A percentile compares a stretch with the other conserved stretches of the same genome.
These are phyloP conservation scores for Linnemannia hyalina DNA, from an alignment of 192 early-diverging fungal species.

Conservation along the genomic window DNA sequence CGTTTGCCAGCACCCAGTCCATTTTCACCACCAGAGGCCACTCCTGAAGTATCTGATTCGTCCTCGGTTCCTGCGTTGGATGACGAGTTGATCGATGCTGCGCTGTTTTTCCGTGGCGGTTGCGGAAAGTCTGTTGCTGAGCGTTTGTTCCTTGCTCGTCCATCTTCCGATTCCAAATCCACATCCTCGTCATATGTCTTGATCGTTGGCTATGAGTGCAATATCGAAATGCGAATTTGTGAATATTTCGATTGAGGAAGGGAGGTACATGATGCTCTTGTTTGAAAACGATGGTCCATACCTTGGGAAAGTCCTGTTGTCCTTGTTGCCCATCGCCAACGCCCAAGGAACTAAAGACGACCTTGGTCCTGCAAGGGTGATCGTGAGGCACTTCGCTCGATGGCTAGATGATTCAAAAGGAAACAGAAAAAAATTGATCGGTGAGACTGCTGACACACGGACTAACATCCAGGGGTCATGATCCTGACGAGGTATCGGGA, in stretches of 20 bases:
- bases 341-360: conserved; percentile 46
- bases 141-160: conserved; percentile 9
- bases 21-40: conserved; percentile 25
- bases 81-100: conserved; percentile 23
- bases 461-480: conserved; percentile 61
- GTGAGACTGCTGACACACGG: conserved; percentile 4
- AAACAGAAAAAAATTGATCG: background rate
- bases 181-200: conserved; percentile 81
- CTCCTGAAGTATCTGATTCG: conserved; percentile 38
- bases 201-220: conserved; percentile 69
- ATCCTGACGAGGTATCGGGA: conserved; percentile 37
- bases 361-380: conserved; percentile 45
- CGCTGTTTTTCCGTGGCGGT: conserved; percentile 36
- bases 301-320: conserved; percentile 26
- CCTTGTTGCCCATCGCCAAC: conserved; percentile 35
- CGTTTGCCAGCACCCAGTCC: conserved; percentile 41
- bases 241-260: background rate
- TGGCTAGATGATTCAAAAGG: conserved; percentile 1
- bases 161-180: conserved; percentile 70
- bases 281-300: background rate
- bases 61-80: conserved; percentile 37
- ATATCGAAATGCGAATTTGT: background rate
- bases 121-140: conserved; percentile 11
- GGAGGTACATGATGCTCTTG: background rate
- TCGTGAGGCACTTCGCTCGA: conserved; percentile 43